phyloP scores from a whole-genome alignment of 371 early-diverging fungal species.

The Circinella minor region DNA sequence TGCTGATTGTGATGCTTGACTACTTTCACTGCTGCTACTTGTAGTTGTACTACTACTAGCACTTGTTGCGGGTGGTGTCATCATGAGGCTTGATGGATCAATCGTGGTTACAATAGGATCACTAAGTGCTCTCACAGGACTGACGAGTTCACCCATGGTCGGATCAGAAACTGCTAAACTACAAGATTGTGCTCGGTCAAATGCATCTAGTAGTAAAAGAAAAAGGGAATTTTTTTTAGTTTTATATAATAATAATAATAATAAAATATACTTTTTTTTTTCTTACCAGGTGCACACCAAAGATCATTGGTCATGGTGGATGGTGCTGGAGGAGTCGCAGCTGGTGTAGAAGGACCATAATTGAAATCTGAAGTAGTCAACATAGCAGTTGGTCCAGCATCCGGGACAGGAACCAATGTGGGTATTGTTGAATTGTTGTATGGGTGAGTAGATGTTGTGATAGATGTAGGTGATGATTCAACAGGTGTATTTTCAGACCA shows the following conservation, averaged over 20 bases:
- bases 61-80: constrained; percentile 15
- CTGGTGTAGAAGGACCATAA: constrained; percentile 1
- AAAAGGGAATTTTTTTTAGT: background rate
- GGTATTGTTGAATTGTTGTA: constrained; percentile 14
- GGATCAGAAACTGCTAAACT: constrained; percentile 11
- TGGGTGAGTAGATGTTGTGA: background rate
- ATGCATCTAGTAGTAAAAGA: background rate
- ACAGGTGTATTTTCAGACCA: background rate
- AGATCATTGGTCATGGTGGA: constrained; percentile 14
- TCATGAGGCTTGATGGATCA: constrained; percentile 29
- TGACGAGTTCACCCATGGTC: background rate
- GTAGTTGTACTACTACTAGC: background rate
- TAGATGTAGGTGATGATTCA: constrained; percentile 20
- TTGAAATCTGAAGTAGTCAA: constrained; percentile 27
- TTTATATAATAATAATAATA: background rate
- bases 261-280: background rate
- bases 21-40: background rate
- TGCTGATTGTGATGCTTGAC: background rate
- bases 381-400: constrained; percentile 53
- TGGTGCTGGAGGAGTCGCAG: constrained; percentile 9
- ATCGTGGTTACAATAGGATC: constrained; percentile 28
- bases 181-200: constrained; percentile 22
- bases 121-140: constrained; percentile 19
- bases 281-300: constrained; percentile 27
- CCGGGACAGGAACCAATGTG: constrained; percentile 44